Base-by-base conservation (phyloP, 768 basidiomycete species). In the Russula olivacea region DNA sequence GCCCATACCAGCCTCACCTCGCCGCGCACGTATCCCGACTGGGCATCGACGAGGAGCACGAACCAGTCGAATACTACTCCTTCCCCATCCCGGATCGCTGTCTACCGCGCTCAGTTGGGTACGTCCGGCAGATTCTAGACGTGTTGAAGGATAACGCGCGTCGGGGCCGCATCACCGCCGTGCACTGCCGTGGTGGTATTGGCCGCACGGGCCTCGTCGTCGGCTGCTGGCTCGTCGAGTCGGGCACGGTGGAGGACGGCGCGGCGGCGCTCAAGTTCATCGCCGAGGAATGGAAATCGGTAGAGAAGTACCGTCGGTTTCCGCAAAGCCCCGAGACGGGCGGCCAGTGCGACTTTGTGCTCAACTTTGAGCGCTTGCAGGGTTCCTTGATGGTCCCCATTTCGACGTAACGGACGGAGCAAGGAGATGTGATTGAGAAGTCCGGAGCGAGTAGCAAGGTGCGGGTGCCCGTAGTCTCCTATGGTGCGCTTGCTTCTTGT, bases 241-340 rank as follows among this genome's bases (percentile, higher is more conserved):
- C 83, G 21, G 83, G 83, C 1, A 72, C 76, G 58, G 88, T 84
- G 52, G 76, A 75, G 69, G 80, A 84, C 67, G 88, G 88, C 15
- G 78, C 77, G 59, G 84, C 86, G 63, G 88, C 88, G 8, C 73
- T 90, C 40, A 71, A 75, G 15, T 80, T 86, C 54, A 85, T 90
- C 65, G 87, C 83, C 21, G 69, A 78, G 61, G 82, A 88, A 67
- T 91, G 89, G 89, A 80, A 82, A 70, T 81, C 78, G 3, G 89
- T 91, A 54, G 88, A 87, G 74, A 91, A 91, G 76, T 89, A 81
- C 76, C 82, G 79, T 51, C 79, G 86, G 10, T 90, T 84, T 73
- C 88, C 87, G 0, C 81, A 86, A 71, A 87, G 86, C 69, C 89
- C 89, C 17, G 89, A 91, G 75, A 91, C 89, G 2, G 88, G 89